phyloP scores from a whole-genome alignment of 225 moss, liverwort and hornwort species.

The Anthoceros angustus region DNA sequence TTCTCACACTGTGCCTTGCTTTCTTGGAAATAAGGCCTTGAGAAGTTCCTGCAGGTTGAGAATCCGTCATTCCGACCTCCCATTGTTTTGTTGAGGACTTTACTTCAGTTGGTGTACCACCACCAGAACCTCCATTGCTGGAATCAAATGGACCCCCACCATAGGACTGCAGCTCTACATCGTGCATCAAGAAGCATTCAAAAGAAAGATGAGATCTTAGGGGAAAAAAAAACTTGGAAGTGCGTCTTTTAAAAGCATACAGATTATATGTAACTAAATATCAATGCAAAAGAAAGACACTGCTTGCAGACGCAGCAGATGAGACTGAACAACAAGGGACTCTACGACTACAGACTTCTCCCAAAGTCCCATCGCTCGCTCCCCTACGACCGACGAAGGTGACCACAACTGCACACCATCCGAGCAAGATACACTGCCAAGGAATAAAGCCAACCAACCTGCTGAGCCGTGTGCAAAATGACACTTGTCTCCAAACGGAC shows the following conservation, averaged over 20 bases:
- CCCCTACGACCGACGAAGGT: too few relatives aligned
- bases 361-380: too few relatives aligned
- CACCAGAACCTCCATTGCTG: slow-evolving; percentile 18
- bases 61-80: slow-evolving; percentile 36
- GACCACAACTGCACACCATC: not conserved
- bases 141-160: slow-evolving; percentile 64
- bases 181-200: slow-evolving; percentile 1
- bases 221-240: not conserved
- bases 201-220: not conserved
- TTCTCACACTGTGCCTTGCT: slow-evolving; percentile 17
- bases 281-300: not conserved
- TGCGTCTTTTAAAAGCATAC: not conserved
- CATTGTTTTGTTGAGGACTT: slow-evolving; percentile 31
- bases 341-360: too few relatives aligned
- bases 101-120: slow-evolving; percentile 34
- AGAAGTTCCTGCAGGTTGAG: slow-evolving; percentile 15
- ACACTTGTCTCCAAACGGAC: slow-evolving; percentile 85
- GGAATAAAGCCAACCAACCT: slow-evolving; percentile 32
- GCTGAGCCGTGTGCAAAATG: slow-evolving; percentile 90
- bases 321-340: too few relatives aligned
- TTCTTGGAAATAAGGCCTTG: slow-evolving; percentile 24
- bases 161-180: slow-evolving; percentile 70
- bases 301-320: not conserved
- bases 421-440: not conserved
- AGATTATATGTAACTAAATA: not conserved